Base-by-base conservation (phyloP, 2,329 filamentous ascomycete species). In the Ophiostoma quercus region DNA sequence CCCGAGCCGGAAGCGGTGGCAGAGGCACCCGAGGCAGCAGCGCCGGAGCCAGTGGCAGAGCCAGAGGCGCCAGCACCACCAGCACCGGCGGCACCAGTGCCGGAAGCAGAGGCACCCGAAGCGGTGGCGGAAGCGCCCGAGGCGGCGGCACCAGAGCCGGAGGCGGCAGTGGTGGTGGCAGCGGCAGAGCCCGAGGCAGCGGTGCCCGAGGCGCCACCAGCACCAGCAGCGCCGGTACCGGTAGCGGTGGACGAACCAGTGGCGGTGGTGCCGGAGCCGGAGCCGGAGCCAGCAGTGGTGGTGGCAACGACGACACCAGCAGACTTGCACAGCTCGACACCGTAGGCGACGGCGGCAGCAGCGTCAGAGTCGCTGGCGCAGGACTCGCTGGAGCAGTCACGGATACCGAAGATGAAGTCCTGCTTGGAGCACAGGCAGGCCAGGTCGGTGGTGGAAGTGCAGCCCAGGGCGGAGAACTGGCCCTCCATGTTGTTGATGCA, bases 401-500 rank as follows among this genome's bases (percentile, higher is more conserved):
- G 82, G 71, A 85, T 76, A 68, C 84, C 84, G 73, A 80, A 84
- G 70, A 78, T 74, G 77, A 84, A 85, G 79, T 84, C 74, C 63
- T 72, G 57, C 73, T 83, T 81, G 70, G 75, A 74, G 79, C 84
- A 86, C 16, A 85, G 79, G 77, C 84, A 85, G 67, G 74, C 74
- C 60, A 79, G 47, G 71, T 84, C 82, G 57, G 74, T 71, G 3
- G 57, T 66, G n/a, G 71, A 72, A 14, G 63, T 6, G 78, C 85
- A 88, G 71, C 81, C 80, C 47, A 87, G 81, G 68, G 80, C 76
- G 43, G 73, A 41, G 66, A 80, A 80, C 78, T 83, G 79, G 70
- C 69, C 74, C n/a, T 82, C 73, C 84, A 88, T 86, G 79, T 84
- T 84, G 75, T 75, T 77, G 73, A 82, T 79, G 74, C 85, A 87